A percentile compares a stretch with the other conserved stretches of the same genome.
Conservation (phyloP, 2,329 filamentous ascomycete species). For the Orbilia ellipsospora region DNA sequence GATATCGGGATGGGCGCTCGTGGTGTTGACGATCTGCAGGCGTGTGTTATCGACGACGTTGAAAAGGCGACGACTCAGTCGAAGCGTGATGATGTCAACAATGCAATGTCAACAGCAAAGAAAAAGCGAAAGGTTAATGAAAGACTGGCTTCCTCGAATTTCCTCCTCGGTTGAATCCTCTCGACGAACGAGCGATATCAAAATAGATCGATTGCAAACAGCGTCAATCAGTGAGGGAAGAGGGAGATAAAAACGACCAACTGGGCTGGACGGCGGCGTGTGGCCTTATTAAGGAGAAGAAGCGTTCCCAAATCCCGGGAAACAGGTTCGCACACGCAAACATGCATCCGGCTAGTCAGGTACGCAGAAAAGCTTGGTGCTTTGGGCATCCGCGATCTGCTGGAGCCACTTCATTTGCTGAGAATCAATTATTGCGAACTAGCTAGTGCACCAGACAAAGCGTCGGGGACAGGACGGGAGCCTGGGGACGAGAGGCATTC, state of each 20-base stretch:
- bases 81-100: constrained; percentile 21
- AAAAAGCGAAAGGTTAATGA: constrained; percentile 54
- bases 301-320: constrained; percentile 34
- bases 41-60: constrained; percentile 31
- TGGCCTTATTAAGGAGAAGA: constrained; percentile 48
- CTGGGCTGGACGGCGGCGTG: constrained; percentile 20
- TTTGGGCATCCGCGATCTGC: constrained; percentile 13
- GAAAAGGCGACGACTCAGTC: constrained; percentile 33
- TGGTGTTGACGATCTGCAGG: constrained; percentile 14
- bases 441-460: neutral
- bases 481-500: constrained; percentile 41
- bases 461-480: constrained; percentile 12
- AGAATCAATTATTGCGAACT: constrained; percentile 8
- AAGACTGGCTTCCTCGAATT: constrained; percentile 47
- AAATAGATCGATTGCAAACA: constrained; percentile 10
- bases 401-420: constrained; percentile 34
- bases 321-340: constrained; percentile 23
- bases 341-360: constrained; percentile 22
- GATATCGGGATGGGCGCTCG: neutral
- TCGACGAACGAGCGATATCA: neutral
- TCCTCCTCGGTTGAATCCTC: constrained; percentile 18
- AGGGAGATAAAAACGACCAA: constrained; percentile 30
- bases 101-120: constrained; percentile 44
- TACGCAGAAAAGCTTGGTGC: constrained; percentile 15
- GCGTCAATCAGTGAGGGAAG: constrained; percentile 46